A percentile compares a stretch with the other conserved stretches of the same genome.
Conservation (phyloP, 768 basidiomycete species). For the Termitomyces sp. region DNA sequence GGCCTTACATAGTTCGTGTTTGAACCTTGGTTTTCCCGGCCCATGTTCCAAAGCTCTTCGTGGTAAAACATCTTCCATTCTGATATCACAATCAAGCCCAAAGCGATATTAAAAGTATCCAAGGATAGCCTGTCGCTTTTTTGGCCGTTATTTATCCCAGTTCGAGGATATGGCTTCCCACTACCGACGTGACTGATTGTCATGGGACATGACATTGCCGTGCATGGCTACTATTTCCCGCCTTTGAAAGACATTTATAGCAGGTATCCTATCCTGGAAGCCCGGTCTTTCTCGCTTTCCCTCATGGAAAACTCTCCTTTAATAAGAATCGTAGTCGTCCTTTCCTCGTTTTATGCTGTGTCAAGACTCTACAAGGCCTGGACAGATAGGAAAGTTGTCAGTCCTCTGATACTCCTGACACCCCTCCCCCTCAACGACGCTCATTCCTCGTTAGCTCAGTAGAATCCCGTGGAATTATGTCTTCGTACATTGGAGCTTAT, state of each 20-base stretch:
- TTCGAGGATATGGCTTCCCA: not conserved
- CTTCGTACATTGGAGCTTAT: conserved; percentile 26
- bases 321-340: not conserved
- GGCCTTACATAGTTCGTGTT: no score
- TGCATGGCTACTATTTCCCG: not conserved
- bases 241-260: not conserved
- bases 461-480: conserved; percentile 25
- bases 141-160: not conserved
- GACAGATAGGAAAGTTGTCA: not conserved
- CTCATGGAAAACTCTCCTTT: conserved; percentile 3
- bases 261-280: not conserved
- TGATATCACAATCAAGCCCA: not conserved
- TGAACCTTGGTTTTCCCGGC: no score
- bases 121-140: not conserved
- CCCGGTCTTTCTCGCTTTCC: not conserved
- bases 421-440: not conserved
- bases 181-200: not conserved
- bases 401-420: not conserved
- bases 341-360: conserved; percentile 3
- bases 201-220: not conserved
- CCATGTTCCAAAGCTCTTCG: no score
- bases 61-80: not conserved
- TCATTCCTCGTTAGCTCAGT: conserved; percentile 9
- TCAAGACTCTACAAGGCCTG: conserved; percentile 2
- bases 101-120: no score